Conservation (phyloP, 257 asterid species). For the Salvia splendens region DNA sequence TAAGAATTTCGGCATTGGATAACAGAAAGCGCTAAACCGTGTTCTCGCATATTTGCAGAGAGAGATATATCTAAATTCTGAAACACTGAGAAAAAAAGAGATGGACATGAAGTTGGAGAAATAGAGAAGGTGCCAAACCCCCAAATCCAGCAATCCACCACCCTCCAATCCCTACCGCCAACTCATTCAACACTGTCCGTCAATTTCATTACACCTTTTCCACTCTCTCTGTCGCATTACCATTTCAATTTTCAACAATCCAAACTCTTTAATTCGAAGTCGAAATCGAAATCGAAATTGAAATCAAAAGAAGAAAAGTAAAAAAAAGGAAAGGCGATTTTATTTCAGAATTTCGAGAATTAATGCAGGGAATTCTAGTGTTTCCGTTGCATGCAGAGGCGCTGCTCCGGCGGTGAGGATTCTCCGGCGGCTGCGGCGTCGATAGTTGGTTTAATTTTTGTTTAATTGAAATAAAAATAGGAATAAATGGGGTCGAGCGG, state of each 20-base stretch:
- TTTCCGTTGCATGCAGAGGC: slow-evolving; percentile 34
- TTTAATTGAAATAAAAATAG: too few relatives aligned
- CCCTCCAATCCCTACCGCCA: background rate
- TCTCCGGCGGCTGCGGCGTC: slow-evolving; percentile 29
- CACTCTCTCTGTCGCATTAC: slow-evolving; percentile 4
- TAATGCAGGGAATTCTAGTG: background rate
- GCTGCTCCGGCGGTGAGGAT: slow-evolving; percentile 23
- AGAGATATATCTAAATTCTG: background rate
- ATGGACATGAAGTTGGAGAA: slow-evolving; percentile 15
- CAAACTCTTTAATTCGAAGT: background rate
- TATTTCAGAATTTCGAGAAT: background rate
- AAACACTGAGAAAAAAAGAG: slow-evolving; percentile 1
- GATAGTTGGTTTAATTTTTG: slow-evolving; percentile 6
- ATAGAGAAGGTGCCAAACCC: slow-evolving; percentile 18
- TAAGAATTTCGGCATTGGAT: too few relatives aligned
- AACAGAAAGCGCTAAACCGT: too few relatives aligned
- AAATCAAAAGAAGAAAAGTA: background rate
- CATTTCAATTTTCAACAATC: background rate
- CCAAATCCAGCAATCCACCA: background rate
- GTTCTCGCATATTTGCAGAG: background rate
- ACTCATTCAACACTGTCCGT: slow-evolving; percentile 13
- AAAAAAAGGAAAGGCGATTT: background rate
- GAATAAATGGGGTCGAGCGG: slow-evolving; percentile 36
- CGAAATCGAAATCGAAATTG: background rate
- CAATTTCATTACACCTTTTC: slow-evolving; percentile 24